Conservation (phyloP, 1,284 basidiomycete species). For the Ceratobasidium sp. region DNA sequence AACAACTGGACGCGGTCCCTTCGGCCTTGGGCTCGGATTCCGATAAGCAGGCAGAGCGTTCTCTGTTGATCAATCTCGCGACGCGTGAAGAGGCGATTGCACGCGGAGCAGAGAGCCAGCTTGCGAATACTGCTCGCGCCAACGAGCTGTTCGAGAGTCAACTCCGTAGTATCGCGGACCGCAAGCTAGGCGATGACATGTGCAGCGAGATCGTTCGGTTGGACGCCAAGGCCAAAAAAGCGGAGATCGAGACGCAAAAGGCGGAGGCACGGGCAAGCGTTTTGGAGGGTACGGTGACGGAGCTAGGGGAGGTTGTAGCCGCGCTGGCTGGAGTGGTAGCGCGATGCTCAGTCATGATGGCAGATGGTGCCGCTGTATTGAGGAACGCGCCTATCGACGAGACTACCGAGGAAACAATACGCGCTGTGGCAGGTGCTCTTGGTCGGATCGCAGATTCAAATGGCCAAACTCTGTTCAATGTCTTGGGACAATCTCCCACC, state of each 20-base stretch:
- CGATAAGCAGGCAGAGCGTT: conserved; percentile 77
- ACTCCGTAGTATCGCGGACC: conserved; percentile 80
- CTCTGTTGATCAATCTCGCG: conserved; percentile 74
- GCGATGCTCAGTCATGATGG: conserved; percentile 77
- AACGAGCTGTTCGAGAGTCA: conserved; percentile 84
- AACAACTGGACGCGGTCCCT: conserved; percentile 66
- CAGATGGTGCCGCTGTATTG: conserved; percentile 70
- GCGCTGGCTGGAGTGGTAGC: conserved; percentile 81
- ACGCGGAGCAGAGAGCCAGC: conserved; percentile 65
- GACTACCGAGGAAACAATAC: conserved; percentile 51
- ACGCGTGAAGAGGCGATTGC: conserved; percentile 75
- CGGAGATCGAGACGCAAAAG: conserved; percentile 77
- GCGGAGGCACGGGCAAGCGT: conserved; percentile 76
- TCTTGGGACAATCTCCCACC: conserved; percentile 72
- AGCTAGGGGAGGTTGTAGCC: conserved; percentile 75
- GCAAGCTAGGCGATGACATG: conserved; percentile 81
- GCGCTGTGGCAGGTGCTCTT: conserved; percentile 63
- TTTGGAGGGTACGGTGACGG: conserved; percentile 69
- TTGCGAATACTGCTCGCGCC: conserved; percentile 78
- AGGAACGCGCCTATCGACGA: conserved; percentile 57
- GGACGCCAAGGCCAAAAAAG: conserved; percentile 71
- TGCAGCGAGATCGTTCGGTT: conserved; percentile 77
- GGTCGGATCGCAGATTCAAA: conserved; percentile 71
- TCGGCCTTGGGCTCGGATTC: conserved; percentile 58
- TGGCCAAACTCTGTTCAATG: conserved; percentile 68